Evolutionary conservation across 225 moss, liverwort and hornwort species (phyloP).

Genomic region (Physcomitrium patens): DNA sequence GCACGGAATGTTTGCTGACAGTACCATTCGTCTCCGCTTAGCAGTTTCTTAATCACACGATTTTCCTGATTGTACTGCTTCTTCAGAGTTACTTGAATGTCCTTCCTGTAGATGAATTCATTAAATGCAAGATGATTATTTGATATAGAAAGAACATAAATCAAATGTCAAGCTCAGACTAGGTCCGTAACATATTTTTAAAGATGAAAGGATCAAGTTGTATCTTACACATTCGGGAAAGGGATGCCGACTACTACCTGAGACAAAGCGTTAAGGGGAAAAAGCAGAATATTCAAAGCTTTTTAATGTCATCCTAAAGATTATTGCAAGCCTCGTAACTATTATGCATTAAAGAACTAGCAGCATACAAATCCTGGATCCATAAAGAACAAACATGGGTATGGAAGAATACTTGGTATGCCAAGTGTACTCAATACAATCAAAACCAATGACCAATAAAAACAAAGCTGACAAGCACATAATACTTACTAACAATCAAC

Average conservation of each 20-base stretch:
- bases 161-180: background rate
- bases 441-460: too few relatives aligned
- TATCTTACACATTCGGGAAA: conserved; percentile 78
- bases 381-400: too few relatives aligned
- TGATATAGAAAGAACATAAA: background rate
- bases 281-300: background rate
- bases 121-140: background rate
- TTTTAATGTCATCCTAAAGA: background rate
- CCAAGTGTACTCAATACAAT: too few relatives aligned
- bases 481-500: background rate
- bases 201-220: conserved; percentile 3
- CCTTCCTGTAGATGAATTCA: conserved; percentile 49
- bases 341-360: background rate
- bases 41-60: conserved; percentile 44
- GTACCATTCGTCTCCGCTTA: conserved; percentile 80
- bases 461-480: too few relatives aligned
- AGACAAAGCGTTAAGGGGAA: conserved; percentile 43
- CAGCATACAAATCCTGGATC: too few relatives aligned
- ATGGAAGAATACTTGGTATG: too few relatives aligned
- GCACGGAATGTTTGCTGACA: conserved; percentile 88
- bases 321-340: background rate
- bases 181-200: background rate
- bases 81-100: conserved; percentile 75
- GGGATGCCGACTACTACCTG: conserved; percentile 81
- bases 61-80: conserved; percentile 68